Base-by-base conservation (phyloP, 2,329 filamentous ascomycete species). In the Cordyceps fumosorosea region DNA sequence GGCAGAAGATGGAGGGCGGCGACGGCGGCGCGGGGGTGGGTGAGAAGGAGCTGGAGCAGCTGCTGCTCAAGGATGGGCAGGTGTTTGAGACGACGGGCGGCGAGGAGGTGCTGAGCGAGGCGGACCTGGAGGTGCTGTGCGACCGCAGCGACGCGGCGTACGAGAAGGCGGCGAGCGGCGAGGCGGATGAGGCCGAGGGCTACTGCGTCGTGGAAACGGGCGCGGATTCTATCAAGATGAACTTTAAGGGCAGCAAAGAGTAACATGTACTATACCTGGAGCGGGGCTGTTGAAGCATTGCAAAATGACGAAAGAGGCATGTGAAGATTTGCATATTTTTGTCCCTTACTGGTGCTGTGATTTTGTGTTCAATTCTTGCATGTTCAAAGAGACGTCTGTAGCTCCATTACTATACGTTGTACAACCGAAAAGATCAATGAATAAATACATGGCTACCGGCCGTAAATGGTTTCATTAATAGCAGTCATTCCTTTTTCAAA, bases 191-290 rank as follows among this genome's bases (percentile, higher is more conserved):
- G 67, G 86, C 87, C 1, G 87, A 84, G 56, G 82, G 79, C 0
- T 96, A 92, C 71, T 84, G 84, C 70, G 88, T 92, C 56, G 89
- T 97, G 14, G 91, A 93, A 74, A 96, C 91, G n/a, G 81, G 78
- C 1, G 75, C 78, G 0, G 77, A 83, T 54, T 82, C 82, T 1
- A 84, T 86, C 57, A 73, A 73, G 66, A 75, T 77, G 72, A 63
- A 63, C 18, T 64, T 62, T 10, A 62, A 54, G 22, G 57, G 57
- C 6, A 58, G 67, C 72, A 12, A 64, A 68, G 12, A 72, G 69
- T 42, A 52, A 44, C n/a, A 24, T 2, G 1, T 8, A n/a, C 24
- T n/a, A 22, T 32, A 10, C 14, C 24, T 22, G 47, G 3, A 12
- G 8, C n/a, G 14, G 18, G 8, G 22, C 3, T 48, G 20, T 47